Evolutionary conservation across 31 red algal genomes (phyloP).

Genomic region (Asparagopsis taxiformis): DNA sequence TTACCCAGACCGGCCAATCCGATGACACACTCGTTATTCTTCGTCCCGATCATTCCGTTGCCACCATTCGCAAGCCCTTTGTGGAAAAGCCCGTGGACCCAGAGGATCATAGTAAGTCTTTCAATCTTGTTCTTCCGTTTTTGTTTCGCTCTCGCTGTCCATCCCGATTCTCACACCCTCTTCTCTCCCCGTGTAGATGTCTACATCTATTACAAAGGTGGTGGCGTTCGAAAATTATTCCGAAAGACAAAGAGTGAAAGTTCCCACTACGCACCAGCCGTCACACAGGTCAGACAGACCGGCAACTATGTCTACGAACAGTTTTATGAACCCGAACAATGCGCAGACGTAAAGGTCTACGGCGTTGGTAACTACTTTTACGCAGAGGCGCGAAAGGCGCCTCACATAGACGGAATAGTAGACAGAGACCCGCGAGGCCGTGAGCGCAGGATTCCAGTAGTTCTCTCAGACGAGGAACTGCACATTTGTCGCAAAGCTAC

Average conservation of each 20-base stretch:
- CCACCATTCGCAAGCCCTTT: slow-evolving; percentile 83
- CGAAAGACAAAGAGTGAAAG: slow-evolving; percentile 60
- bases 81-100: slow-evolving; percentile 95
- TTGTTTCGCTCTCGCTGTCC: neutral
- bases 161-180: neutral
- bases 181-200: slow-evolving; percentile 22
- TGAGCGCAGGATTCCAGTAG: slow-evolving; percentile 49
- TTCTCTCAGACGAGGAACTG: slow-evolving; percentile 50
- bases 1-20: neutral
- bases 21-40: slow-evolving; percentile 12
- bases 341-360: slow-evolving; percentile 89
- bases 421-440: slow-evolving; percentile 58
- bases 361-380: slow-evolving; percentile 69
- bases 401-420: slow-evolving; percentile 76
- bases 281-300: slow-evolving; percentile 24
- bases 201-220: slow-evolving; percentile 75
- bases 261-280: slow-evolving; percentile 39
- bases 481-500: slow-evolving; percentile 33
- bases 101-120: slow-evolving; percentile 79
- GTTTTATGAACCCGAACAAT: slow-evolving; percentile 55
- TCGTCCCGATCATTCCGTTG: neutral
- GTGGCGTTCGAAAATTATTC: slow-evolving; percentile 75
- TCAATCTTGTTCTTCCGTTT: neutral
- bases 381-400: slow-evolving; percentile 89
- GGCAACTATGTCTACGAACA: slow-evolving; percentile 88